Percentiles rank a stretch among this genome's conserved stretches.
These are phyloP conservation scores for Lentinula raphanica DNA, from an alignment of 768 basidiomycete species.

Conservation along the genomic window DNA sequence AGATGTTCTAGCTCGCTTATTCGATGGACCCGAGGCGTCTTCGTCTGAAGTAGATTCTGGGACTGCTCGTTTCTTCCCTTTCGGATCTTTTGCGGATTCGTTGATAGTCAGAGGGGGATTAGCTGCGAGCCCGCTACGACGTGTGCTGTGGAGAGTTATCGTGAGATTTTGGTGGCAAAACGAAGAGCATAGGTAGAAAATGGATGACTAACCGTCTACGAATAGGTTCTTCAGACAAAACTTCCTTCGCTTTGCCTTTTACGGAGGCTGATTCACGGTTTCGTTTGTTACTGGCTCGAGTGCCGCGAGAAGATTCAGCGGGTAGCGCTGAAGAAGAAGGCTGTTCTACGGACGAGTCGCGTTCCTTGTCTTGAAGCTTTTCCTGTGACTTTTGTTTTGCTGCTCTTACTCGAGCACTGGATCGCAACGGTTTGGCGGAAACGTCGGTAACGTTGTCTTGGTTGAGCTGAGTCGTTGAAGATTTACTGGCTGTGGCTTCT, in stretches of 20 bases:
- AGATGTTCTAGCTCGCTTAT: slow-evolving; percentile 59
- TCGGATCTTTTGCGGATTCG: slow-evolving; percentile 70
- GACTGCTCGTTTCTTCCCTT: slow-evolving; percentile 90
- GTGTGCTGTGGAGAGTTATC: slow-evolving; percentile 39
- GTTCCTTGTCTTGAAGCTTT: slow-evolving; percentile 51
- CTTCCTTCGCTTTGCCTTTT: slow-evolving; percentile 64
- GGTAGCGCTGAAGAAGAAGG: slow-evolving; percentile 40
- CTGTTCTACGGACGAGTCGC: slow-evolving; percentile 38
- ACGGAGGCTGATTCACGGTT: slow-evolving; percentile 41
- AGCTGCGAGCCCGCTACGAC: slow-evolving; percentile 45
- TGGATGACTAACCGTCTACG: slow-evolving; percentile 52
- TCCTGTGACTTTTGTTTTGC: slow-evolving; percentile 66
- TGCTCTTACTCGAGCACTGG: slow-evolving; percentile 71
- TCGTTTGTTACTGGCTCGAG: slow-evolving; percentile 43
- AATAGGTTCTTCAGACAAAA: slow-evolving; percentile 41
- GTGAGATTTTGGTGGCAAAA: slow-evolving; percentile 15
- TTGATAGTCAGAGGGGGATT: slow-evolving; percentile 56
- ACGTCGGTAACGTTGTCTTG: slow-evolving; percentile 33
- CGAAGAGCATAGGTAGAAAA: slow-evolving; percentile 19
- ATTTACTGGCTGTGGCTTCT: slow-evolving; percentile 70
- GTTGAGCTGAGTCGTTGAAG: slow-evolving; percentile 38
- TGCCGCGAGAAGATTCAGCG: slow-evolving; percentile 17
- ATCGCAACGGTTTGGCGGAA: slow-evolving; percentile 57
- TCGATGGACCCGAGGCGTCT: slow-evolving; percentile 50
- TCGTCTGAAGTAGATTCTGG: slow-evolving; percentile 68